A percentile compares a stretch with the other conserved stretches of the same genome.
phyloP scores from a whole-genome alignment of 2,329 filamentous ascomycete species.

The Pseudocercospora eumusae region DNA sequence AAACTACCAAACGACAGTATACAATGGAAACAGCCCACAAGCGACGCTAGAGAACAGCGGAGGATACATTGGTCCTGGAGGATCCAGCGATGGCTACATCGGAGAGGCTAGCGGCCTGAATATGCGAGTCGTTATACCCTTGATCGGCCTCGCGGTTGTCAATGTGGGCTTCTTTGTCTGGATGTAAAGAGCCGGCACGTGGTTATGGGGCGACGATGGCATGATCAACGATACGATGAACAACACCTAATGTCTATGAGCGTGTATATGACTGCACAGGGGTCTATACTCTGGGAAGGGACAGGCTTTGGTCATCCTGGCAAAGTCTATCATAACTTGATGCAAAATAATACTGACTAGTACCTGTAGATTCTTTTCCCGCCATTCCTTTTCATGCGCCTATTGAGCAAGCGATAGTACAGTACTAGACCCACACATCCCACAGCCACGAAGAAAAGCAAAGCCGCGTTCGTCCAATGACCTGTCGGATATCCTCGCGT shows the following conservation, averaged over 20 bases:
- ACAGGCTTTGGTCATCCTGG: neutral
- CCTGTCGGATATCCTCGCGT: conserved; percentile 66
- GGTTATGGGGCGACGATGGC: conserved; percentile 3
- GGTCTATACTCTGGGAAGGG: neutral
- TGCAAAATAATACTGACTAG: conserved; percentile 8
- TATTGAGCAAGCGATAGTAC: conserved; percentile 57
- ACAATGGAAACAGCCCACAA: conserved; percentile 10
- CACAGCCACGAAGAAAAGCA: conserved; percentile 60
- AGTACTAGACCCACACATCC: conserved; percentile 57
- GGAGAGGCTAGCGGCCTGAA: conserved; percentile 14
- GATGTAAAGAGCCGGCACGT: conserved; percentile 2
- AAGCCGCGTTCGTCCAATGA: conserved; percentile 65
- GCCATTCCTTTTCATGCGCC: conserved; percentile 24
- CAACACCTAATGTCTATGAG: neutral
- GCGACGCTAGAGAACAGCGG: conserved; percentile 15
- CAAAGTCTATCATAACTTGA: conserved; percentile 6
- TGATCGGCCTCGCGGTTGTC: conserved; percentile 16
- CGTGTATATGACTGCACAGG: neutral
- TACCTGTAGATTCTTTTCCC: conserved; percentile 28
- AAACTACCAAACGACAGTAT: conserved; percentile 13
- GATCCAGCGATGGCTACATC: conserved; percentile 21
- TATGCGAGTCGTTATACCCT: conserved; percentile 13
- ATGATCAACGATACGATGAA: neutral
- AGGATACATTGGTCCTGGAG: conserved; percentile 21
- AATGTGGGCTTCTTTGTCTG: conserved; percentile 18